Evolutionary conservation across 805 yeast species (phyloP), one percentile per base, ranked within the genome.

Genomic region (Grigorovia jiainica): DNA sequence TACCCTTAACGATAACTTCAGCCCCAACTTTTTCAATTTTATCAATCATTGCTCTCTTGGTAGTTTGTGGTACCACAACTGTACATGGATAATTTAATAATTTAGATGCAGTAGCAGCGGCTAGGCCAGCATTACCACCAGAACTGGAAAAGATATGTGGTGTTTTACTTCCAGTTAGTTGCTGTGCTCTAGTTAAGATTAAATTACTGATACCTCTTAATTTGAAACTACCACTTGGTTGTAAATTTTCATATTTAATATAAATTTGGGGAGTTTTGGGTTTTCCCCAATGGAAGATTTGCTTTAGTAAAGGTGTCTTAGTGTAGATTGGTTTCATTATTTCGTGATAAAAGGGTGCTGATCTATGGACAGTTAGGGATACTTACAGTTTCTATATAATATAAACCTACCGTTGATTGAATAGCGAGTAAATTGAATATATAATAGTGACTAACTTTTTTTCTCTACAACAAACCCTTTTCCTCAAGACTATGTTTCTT

Each of bases 181-280:
- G 65, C 25, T 55, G 51, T 15, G 69, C 56, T 6, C 64, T 58
- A 11, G 52, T 49, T n/a, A 57, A 51, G 25, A 75, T 66, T 34
- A 72, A 59, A 44, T 72, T 53, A 5, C 79, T 78, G 23, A 76
- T 64, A 1, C 81, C 80, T 49, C 81, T 61, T 17, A 75, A 61
- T 55, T 76, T 76, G 60, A 75, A 76, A 43, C 76, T 70, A 1
- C 79, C 79, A 10, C 76, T 66, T 5, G 80, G 80, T 49, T 76
- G 80, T 24, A 69, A 65, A 39, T 60, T 64, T 48, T 76, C 80
- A 46, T 70, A 66, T 47, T 76, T 76, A 42, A 75, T 58, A 25
- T 67, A 60, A 1, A 74, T 59, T 15, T 70, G 60, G 18, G 56
- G 54, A n/a, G n/a, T n/a, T n/a, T n/a, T n/a, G n/a, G 32, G 15